phyloP scores from a whole-genome alignment of 257 asterid species.

The Solanum stenotomum region DNA sequence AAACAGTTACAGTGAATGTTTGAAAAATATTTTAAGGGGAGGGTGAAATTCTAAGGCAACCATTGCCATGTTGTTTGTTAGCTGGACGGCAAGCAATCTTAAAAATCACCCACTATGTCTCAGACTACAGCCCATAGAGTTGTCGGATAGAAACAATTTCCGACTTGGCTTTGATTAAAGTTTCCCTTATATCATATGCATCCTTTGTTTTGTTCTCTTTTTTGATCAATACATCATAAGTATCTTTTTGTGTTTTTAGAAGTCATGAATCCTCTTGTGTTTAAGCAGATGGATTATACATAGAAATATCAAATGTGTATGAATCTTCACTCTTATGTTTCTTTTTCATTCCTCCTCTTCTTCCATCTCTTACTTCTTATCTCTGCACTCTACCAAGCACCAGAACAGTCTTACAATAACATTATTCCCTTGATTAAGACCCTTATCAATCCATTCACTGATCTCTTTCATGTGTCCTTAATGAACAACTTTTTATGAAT shows the following conservation, averaged over 20 bases:
- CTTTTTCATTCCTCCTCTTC: background rate
- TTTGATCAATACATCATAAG: background rate
- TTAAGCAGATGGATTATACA: background rate
- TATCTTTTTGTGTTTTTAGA: background rate
- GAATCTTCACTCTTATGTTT: background rate
- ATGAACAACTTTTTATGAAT: background rate
- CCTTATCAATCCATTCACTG: background rate
- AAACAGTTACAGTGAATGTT: background rate
- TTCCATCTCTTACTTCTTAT: background rate
- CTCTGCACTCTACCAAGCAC: background rate
- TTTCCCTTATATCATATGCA: background rate
- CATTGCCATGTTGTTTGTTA: background rate
- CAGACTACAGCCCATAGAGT: background rate
- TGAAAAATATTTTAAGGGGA: background rate
- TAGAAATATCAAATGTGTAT: background rate
- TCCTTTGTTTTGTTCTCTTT: background rate
- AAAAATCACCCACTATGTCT: background rate
- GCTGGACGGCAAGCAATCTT: background rate
- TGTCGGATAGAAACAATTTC: background rate
- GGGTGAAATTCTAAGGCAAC: background rate
- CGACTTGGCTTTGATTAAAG: background rate
- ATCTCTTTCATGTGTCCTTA: background rate
- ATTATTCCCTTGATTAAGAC: background rate
- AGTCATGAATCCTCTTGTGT: background rate
- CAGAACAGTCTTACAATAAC: background rate